phyloP scores from a whole-genome alignment of 306 rosid genomes.

The Gleditsia sinensis region DNA sequence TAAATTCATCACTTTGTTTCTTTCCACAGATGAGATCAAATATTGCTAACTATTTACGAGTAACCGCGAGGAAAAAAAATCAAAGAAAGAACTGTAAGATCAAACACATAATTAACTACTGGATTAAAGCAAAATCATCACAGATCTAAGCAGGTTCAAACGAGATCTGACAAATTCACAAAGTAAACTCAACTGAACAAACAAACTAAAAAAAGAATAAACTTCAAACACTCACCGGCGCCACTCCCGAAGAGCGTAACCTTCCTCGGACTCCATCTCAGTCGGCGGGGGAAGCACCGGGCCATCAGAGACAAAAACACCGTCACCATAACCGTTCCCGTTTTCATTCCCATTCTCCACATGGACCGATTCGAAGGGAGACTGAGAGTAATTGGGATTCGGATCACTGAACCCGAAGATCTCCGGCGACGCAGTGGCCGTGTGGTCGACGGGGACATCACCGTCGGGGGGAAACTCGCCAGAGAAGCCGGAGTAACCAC shows the following conservation, averaged over 20 bases:
- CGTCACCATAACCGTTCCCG: constrained; percentile 58
- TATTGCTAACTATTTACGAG: background rate
- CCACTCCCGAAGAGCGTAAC: constrained; percentile 93
- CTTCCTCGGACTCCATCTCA: constrained; percentile 91
- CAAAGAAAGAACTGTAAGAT: background rate
- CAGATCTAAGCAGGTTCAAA: constrained; percentile 49
- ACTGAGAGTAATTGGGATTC: constrained; percentile 60
- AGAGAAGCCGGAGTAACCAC: constrained; percentile 65
- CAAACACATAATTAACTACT: constrained; percentile 3
- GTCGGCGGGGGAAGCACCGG: constrained; percentile 85
- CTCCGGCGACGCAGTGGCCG: constrained; percentile 60
- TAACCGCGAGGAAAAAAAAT: constrained; percentile 3
- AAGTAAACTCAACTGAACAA: constrained; percentile 11
- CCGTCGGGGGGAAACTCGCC: constrained; percentile 48
- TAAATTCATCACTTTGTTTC: constrained; percentile 28
- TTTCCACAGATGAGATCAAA: constrained; percentile 31
- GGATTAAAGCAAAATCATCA: constrained; percentile 28
- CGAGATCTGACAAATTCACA: constrained; percentile 41
- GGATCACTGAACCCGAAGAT: constrained; percentile 84
- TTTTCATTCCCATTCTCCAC: constrained; percentile 76
- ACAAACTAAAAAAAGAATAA: background rate
- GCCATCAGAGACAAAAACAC: constrained; percentile 75
- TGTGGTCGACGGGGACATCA: constrained; percentile 61
- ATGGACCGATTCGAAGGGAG: constrained; percentile 68
- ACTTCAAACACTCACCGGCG: constrained; percentile 76